Percentiles rank a stretch among this genome's conserved stretches.
Conservation (phyloP, 2,329 filamentous ascomycete species). For the Zalaria sp. region DNA sequence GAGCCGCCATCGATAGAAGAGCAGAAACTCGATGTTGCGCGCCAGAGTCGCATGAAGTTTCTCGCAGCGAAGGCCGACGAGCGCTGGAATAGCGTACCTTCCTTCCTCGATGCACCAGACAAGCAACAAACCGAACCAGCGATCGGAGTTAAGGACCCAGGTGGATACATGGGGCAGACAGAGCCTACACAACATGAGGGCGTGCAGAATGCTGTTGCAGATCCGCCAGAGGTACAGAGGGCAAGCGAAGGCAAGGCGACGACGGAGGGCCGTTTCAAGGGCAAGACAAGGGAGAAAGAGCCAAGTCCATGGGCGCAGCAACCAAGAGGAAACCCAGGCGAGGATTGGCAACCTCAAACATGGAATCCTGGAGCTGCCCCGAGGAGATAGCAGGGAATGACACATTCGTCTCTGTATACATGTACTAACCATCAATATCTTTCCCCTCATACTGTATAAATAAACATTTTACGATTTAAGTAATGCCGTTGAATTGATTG, state of each 20-base stretch:
- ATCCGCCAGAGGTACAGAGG: conserved; percentile 17
- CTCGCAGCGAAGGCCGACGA: conserved; percentile 46
- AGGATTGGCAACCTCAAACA: conserved; percentile 32
- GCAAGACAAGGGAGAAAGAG: conserved; percentile 12
- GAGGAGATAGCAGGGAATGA: conserved; percentile 11
- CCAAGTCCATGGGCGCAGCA: conserved; percentile 26
- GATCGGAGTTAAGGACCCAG: conserved; percentile 27
- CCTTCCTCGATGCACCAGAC: conserved; percentile 42
- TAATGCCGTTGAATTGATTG: too few species aligned
- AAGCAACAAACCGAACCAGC: conserved; percentile 33
- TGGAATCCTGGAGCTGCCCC: conserved; percentile 29
- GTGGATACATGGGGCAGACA: conserved; percentile 21
- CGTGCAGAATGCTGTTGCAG: conserved; percentile 17
- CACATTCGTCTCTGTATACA: too few species aligned
- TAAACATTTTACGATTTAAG: too few species aligned
- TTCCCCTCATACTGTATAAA: too few species aligned
- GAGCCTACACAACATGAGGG: conserved; percentile 16
- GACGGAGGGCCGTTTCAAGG: conserved; percentile 19
- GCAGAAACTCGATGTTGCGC: conserved; percentile 41
- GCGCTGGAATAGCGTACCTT: conserved; percentile 45
- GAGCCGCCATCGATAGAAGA: conserved; percentile 43
- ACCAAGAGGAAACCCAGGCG: conserved; percentile 22
- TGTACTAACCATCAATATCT: too few species aligned
- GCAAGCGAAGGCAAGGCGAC: conserved; percentile 10
- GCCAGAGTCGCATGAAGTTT: conserved; percentile 44